phyloP scores from a whole-genome alignment of 306 rosid species.

The Luffa acutangula region DNA sequence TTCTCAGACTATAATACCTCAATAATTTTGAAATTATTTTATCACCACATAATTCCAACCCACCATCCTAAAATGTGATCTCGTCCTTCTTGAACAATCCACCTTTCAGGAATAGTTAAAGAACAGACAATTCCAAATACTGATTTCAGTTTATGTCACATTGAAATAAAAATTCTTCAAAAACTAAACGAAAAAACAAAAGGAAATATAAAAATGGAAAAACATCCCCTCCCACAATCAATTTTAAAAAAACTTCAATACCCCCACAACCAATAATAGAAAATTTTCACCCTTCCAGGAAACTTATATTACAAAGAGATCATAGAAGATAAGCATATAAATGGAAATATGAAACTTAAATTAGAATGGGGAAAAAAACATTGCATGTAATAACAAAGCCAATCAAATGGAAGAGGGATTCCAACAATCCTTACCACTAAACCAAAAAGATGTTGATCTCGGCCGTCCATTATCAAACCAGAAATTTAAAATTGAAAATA shows the following conservation, averaged over 20 bases:
- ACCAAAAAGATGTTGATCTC: background rate
- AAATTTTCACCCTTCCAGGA: background rate
- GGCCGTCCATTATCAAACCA: slow-evolving; percentile 1
- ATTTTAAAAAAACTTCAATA: background rate
- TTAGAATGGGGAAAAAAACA: background rate
- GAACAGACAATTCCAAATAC: background rate
- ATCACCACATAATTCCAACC: background rate
- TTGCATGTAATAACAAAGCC: background rate
- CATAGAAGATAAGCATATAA: background rate
- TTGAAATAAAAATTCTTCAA: background rate
- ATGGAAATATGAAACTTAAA: background rate
- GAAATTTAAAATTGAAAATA: background rate
- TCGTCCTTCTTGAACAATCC: background rate
- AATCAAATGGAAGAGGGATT: background rate
- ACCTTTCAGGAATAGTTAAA: background rate
- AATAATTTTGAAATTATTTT: background rate
- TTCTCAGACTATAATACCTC: background rate
- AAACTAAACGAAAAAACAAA: background rate
- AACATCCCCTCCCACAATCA: background rate
- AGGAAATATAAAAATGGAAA: background rate
- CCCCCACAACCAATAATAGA: background rate
- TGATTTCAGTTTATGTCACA: background rate
- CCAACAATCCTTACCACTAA: slow-evolving; percentile 12
- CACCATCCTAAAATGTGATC: background rate
- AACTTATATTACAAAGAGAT: background rate